Evolutionary conservation across 139 green algal genomes (phyloP), one percentile per base, ranked within the genome.

Genomic region (Desmodesmus armatus): DNA sequence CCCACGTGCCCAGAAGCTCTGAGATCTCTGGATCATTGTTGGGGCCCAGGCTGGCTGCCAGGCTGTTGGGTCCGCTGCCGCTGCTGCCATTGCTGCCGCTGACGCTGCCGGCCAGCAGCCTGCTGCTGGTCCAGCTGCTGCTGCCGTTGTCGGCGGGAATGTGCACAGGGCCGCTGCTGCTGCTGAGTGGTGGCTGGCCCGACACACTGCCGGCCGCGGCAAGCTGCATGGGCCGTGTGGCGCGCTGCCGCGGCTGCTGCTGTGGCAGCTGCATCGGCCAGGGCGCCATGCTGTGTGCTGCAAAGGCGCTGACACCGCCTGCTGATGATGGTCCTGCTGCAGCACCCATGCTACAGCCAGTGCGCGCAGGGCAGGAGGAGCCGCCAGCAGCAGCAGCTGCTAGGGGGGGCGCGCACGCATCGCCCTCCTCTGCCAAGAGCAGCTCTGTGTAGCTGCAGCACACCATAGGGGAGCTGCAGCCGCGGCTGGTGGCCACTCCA

Each of bases 111-210:
- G 47, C 9, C 47, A 55, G 47, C 47, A 13, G 47, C 9, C 9
- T 55, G 47, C 70, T 60, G 39, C 70, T 60, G 70, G 39, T 78
- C 25, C 58, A 33, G 69, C 70, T 78, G 69, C 37, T 35, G 69
- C 39, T n/a, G 70, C 19, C 2, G 40, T 9, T 5, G 25, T 55
- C 39, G 39, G n/a, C 13, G 5, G 19, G 21, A 78, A 9, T 78
- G 40, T 13, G 70, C 40, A 27, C 37, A 23, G 39, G 37, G 70
- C 41, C 39, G 39, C 41, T 44, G 70, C 70, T 58, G 40, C 70
- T 77, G 35, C 39, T 23, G 3, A 31, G 17, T n/a, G 40, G 19
- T 39, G 40, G n/a, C 39, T 58, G 39, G 15, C 3, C 39, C 0
- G 49, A 27, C 33, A 53, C 41, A 37, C 23, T 21, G 39, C 33